Evolutionary conservation across 495 filamentous ascomycete species (phyloP), one percentile per base, ranked within the genome.

Genomic region (Cenococcum geophilum): DNA sequence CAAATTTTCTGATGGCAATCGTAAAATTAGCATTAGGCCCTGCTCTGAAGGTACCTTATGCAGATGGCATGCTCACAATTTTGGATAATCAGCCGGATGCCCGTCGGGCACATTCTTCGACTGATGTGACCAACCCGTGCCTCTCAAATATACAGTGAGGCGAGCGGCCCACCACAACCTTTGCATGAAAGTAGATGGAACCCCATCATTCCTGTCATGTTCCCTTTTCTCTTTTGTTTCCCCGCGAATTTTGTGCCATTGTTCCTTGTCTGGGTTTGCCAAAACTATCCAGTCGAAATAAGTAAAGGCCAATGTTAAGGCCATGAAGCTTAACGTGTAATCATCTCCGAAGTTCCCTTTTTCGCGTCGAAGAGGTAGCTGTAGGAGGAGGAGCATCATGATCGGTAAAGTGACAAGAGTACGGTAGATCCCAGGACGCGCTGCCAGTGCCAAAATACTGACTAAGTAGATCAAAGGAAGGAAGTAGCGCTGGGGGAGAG

Each of bases 211-310:
- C 27, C 27, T 32, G 27, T 32, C 27, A 3, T 32, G 27, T 32
- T 32, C 6, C 27, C 27, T 6, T 32, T 32, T 32, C 6, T 2
- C 27, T 2, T 32, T 32, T 6, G 3, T 32, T 32, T 6, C 6
- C 2, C 6, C 27, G 6, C 27, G 27, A 45, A 58, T 57, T 35
- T 58, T 63, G 27, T 63, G 55, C 60, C 60, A 63, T 52, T 27
- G 8, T 48, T 63, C 55, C 35, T 45, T 57, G 34, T 62, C 60
- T 18, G 60, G 60, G 20, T 20, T 58, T 18, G 60, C 43, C 5
- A 63, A 43, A 16, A 63, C 14, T 32, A 63, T 63, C 37, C 45
- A 50, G 21, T 63, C 55, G n/a, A 63, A 6, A n/a, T 58, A 63
- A 5, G 25, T 27, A n/a, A 58, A 54, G 10, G 35, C 18, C 8